A percentile compares a stretch with the other conserved stretches of the same genome.
These are phyloP conservation scores for Venturia asperata DNA, from an alignment of 2,329 filamentous ascomycete species.

Conservation along the genomic window DNA sequence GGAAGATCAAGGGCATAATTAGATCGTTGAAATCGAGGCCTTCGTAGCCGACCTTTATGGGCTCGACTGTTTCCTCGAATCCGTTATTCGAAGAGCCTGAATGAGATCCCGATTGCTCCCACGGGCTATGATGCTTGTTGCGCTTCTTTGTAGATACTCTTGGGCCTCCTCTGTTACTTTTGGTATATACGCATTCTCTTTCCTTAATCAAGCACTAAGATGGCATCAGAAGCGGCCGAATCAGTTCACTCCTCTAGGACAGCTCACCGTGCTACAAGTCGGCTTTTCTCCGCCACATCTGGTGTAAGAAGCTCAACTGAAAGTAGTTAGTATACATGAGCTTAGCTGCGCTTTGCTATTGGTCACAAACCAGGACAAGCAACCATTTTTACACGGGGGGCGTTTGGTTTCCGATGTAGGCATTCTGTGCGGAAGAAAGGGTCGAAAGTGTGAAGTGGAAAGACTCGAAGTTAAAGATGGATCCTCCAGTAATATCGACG, in stretches of 20 bases:
- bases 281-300: constrained; percentile 41
- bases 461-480: not conserved
- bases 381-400: not conserved
- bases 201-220: constrained; percentile 36
- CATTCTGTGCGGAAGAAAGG: not conserved
- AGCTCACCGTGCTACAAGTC: constrained; percentile 40
- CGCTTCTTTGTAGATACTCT: not conserved
- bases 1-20: not conserved
- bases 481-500: not conserved
- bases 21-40: not conserved
- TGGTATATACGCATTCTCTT: constrained; percentile 32
- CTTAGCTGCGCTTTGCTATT: not conserved
- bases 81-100: not conserved
- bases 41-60: constrained; percentile 20
- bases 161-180: constrained; percentile 14
- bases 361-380: not conserved
- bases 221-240: constrained; percentile 3
- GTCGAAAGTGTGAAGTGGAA: not conserved
- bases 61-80: constrained; percentile 22
- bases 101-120: not conserved
- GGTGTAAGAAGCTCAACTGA: constrained; percentile 41
- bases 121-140: not conserved
- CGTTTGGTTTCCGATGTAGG: not conserved
- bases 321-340: not conserved
- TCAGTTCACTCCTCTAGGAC: constrained; percentile 5